phyloP scores from a whole-genome alignment of 139 green algal genomes.

The Closterium sp. region DNA sequence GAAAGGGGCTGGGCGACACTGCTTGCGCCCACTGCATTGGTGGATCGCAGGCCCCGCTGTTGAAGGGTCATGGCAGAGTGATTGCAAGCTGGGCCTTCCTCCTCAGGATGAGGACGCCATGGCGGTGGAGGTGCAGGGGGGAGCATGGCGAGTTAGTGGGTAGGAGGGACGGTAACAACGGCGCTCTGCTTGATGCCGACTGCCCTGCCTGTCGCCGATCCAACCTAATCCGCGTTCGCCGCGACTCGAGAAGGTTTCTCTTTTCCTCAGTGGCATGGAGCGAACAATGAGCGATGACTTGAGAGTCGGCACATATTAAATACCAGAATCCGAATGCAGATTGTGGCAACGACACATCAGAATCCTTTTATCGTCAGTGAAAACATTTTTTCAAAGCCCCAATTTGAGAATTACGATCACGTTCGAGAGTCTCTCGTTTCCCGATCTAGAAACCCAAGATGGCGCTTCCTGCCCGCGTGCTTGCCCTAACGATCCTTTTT shows the following conservation, averaged over 20 bases:
- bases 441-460: neutral
- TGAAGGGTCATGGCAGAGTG: neutral
- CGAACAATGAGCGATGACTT: neutral
- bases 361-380: neutral
- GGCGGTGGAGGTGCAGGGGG: neutral
- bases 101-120: neutral
- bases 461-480: neutral
- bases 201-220: neutral
- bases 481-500: neutral
- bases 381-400: neutral
- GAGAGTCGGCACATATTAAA: neutral
- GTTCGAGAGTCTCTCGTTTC: neutral
- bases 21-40: neutral
- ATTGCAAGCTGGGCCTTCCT: neutral
- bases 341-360: neutral
- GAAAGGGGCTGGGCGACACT: neutral
- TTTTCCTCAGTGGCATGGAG: neutral
- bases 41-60: neutral
- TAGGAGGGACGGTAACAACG: neutral
- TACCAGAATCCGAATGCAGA: neutral
- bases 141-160: neutral
- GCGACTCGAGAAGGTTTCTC: neutral
- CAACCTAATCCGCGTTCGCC: neutral
- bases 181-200: neutral
- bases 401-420: too few relatives aligned